A percentile compares a stretch with the other conserved stretches of the same genome.
Evolutionary conservation across 2,329 filamentous ascomycete species (phyloP).

Genomic region (Madurella fahalii): DNA sequence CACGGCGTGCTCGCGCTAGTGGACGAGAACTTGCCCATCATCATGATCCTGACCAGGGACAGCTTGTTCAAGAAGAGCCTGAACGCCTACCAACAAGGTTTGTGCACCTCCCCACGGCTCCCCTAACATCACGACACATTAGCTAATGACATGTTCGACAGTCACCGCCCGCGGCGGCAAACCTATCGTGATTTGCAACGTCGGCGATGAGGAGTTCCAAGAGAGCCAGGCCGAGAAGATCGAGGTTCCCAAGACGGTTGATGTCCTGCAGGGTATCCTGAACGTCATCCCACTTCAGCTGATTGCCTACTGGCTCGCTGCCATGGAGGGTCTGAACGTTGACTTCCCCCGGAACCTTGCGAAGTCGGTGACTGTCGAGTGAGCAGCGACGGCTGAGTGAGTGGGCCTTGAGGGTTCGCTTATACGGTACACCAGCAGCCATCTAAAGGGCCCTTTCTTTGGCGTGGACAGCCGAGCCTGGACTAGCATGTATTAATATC

Average conservation of each 20-base stretch:
- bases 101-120: conserved; percentile 29
- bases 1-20: conserved; percentile 96
- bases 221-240: conserved; percentile 90
- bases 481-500: conserved; percentile 18
- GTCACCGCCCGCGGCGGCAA: conserved; percentile 94
- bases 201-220: conserved; percentile 82
- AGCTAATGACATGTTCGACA: conserved; percentile 35
- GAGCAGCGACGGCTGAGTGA: conserved; percentile 76
- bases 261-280: conserved; percentile 91
- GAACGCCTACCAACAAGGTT: conserved; percentile 97
- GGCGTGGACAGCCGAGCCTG: conserved; percentile 1
- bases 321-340: conserved; percentile 92
- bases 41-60: conserved; percentile 98
- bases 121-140: neutral
- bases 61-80: conserved; percentile 97
- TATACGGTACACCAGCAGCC: neutral
- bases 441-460: neutral
- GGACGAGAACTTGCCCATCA: conserved; percentile 97
- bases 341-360: conserved; percentile 98
- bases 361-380: conserved; percentile 97
- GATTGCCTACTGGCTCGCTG: conserved; percentile 98
- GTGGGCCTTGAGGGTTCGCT: conserved; percentile 12
- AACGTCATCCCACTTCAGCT: conserved; percentile 97
- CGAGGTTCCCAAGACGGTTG: conserved; percentile 92
- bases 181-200: conserved; percentile 98